A percentile compares a stretch with the other conserved stretches of the same genome.
Evolutionary conservation across 208 protist species (phyloP).

Genomic region (Wallacemonas collosoma): DNA sequence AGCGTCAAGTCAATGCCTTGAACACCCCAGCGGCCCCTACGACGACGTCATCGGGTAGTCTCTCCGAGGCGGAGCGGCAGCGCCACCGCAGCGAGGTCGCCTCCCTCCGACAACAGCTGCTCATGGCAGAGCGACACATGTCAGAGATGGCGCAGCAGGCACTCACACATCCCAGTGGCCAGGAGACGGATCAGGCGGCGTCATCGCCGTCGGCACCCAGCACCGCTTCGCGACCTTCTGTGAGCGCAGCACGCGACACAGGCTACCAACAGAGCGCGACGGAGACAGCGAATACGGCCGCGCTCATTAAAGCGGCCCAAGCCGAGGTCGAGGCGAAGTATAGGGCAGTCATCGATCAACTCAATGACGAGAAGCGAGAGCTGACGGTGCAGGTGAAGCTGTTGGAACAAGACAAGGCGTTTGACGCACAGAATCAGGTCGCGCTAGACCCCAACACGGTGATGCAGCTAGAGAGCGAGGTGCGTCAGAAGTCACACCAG

Average conservation of each 20-base stretch:
- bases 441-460: constrained; percentile 37
- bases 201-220: too few relatives aligned
- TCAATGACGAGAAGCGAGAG: constrained; percentile 53
- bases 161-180: neutral
- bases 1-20: constrained; percentile 14
- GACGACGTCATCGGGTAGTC: neutral
- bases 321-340: constrained; percentile 47
- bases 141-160: neutral
- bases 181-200: too few relatives aligned
- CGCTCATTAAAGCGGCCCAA: constrained; percentile 18
- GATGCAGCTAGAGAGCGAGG: constrained; percentile 53
- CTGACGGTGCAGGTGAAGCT: constrained; percentile 45
- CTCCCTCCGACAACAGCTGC: constrained; percentile 21
- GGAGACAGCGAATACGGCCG: neutral
- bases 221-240: too few relatives aligned
- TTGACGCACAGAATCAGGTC: constrained; percentile 21
- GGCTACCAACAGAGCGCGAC: constrained; percentile 17
- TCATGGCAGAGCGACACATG: constrained; percentile 6
- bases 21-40: neutral
- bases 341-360: constrained; percentile 31
- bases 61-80: constrained; percentile 8
- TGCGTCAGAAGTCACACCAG: constrained; percentile 53
- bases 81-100: constrained; percentile 12
- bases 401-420: constrained; percentile 35
- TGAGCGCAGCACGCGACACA: neutral